phyloP scores from a whole-genome alignment of 768 basidiomycete genomes.

The Lentinula lateritia region DNA sequence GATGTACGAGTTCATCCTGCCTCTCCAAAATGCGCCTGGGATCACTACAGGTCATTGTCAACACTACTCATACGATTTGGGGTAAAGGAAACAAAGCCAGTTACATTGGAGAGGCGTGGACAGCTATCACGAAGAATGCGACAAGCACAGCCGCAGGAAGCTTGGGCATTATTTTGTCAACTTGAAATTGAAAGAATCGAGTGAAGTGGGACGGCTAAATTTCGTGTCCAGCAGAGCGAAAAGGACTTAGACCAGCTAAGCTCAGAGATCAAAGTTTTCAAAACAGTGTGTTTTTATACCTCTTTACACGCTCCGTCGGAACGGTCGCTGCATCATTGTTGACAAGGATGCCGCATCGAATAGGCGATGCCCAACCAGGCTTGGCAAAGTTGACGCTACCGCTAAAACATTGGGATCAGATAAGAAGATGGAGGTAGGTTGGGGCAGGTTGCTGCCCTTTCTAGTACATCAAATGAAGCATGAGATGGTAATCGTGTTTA shows the following conservation, averaged over 20 bases:
- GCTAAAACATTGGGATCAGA: too few relatives aligned
- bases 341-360: too few relatives aligned
- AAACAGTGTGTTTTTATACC: not conserved
- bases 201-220: not conserved
- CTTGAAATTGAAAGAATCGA: too few relatives aligned
- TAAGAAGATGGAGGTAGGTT: too few relatives aligned
- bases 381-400: too few relatives aligned
- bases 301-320: not conserved
- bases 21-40: not conserved
- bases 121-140: not conserved
- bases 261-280: not conserved
- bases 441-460: too few relatives aligned
- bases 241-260: conserved; percentile 1
- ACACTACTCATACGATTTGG: not conserved
- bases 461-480: too few relatives aligned
- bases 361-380: too few relatives aligned
- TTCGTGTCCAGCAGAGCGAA: not conserved
- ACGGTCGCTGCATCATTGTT: too few relatives aligned
- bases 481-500: too few relatives aligned
- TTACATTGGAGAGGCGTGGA: not conserved
- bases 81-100: not conserved
- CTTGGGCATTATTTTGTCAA: not conserved
- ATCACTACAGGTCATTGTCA: not conserved
- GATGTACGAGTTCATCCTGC: not conserved
- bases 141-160: not conserved